Evolutionary conservation across 345 rosid genomes (phyloP), one percentile per base, ranked within the genome.

Genomic region (Luvunga scandens): DNA sequence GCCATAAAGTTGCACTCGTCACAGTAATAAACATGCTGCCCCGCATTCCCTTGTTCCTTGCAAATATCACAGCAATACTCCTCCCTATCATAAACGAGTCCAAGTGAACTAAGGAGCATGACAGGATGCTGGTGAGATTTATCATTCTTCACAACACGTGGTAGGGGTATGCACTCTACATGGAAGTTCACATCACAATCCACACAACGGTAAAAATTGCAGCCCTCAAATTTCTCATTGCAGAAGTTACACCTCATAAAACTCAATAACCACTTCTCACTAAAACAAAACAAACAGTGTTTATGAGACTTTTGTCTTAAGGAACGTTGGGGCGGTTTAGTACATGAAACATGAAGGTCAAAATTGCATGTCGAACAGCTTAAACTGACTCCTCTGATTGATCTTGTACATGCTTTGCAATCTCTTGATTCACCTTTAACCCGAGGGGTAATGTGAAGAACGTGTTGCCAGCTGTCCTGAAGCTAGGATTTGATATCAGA

Each of bases 261-360:
- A 34, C 3, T 33, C 45, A 4, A 45, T 14, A 7, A 1, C 0
- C 16, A 66, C 48, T 22, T 4, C 14, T 34, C 4, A 19, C 9
- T 9, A 19, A 66, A 10, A 34, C 34, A 66, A 22, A 66, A 66
- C 13, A 66, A 24, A 0, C 21, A 34, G 27, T 66, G 27, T 10
- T 34, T 36, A 19, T 34, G 42, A 30, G 6, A 14, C 42, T 66
- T 5, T 21, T 18, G 27, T 66, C n/a, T 66, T 21, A 66, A 18
- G 12, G 25, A 18, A 0, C 14, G 45, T 34, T 42, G 7, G 34
- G 10, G 7, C 0, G 2, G 70, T 1, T 66, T 66, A 66, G 6
- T 36, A 33, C 70, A 66, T 21, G 70, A 66, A 66, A 66, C 70
- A 10, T 66, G 70, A 36, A 66, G n/a, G 70, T 36, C 38, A n/a